Evolutionary conservation across 306 rosid species (phyloP).

Genomic region (Ormosia semicastrata): DNA sequence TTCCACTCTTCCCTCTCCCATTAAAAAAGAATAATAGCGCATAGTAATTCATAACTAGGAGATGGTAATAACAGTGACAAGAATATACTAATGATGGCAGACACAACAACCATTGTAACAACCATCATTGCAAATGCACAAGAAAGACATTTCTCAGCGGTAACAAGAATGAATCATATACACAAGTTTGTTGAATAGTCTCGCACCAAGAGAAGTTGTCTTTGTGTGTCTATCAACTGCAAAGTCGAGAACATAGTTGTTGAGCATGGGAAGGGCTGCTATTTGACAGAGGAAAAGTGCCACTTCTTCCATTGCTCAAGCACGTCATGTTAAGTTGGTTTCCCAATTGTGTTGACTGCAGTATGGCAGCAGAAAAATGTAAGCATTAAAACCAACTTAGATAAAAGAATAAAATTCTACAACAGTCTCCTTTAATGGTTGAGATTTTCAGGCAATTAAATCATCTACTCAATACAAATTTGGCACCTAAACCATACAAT

Average conservation of each 20-base stretch:
- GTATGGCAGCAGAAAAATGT: neutral
- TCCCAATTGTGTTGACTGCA: conserved; percentile 42
- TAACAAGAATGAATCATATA: neutral
- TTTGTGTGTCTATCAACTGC: conserved; percentile 26
- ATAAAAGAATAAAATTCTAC: neutral
- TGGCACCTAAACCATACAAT: neutral
- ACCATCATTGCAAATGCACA: neutral
- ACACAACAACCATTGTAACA: neutral
- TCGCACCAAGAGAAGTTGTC: neutral
- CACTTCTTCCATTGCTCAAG: conserved; percentile 36
- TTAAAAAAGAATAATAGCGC: neutral
- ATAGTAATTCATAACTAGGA: neutral
- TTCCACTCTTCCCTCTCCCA: neutral
- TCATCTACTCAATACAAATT: neutral
- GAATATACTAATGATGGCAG: neutral
- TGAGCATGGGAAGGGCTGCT: conserved; percentile 20
- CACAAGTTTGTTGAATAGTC: neutral
- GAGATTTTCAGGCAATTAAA: neutral
- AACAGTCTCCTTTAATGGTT: neutral
- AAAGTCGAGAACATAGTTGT: conserved; percentile 36
- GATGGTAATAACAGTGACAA: neutral
- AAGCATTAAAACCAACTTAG: neutral
- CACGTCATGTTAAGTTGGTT: conserved; percentile 47
- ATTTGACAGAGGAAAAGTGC: conserved; percentile 8
- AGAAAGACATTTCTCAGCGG: neutral